Evolutionary conservation across 345 rosid species (phyloP).

Genomic region (Salix purpurea): DNA sequence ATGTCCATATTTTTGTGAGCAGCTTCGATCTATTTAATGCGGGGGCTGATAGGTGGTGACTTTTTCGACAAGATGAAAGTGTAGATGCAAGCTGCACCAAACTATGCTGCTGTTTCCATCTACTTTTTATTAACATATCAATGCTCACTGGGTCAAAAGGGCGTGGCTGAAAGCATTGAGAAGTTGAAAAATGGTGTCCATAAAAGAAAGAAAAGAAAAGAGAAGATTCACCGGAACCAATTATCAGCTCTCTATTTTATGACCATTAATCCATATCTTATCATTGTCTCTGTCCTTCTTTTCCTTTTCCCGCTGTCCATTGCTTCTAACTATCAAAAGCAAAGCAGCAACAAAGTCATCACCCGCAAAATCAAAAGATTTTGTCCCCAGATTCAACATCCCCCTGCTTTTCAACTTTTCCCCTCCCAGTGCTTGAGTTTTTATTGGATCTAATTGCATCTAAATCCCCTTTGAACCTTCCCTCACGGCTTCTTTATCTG

Average conservation of each 20-base stretch:
- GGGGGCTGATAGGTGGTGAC: neutral
- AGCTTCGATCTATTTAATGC: neutral
- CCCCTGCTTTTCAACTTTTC: conserved; percentile 7
- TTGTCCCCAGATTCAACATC: conserved; percentile 38
- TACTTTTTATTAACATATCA: neutral
- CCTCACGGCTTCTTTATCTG: conserved; percentile 17
- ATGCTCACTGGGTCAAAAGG: conserved; percentile 25
- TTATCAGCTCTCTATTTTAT: conserved; percentile 1
- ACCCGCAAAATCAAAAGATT: conserved; percentile 37
- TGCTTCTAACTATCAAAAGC: conserved; percentile 24
- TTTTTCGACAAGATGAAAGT: neutral
- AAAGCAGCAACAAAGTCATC: conserved; percentile 35
- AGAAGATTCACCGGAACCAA: conserved; percentile 20
- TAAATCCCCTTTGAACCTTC: conserved; percentile 27
- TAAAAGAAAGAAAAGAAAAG: conserved; percentile 11
- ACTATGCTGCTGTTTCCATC: neutral
- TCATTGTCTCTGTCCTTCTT: neutral
- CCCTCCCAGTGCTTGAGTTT: conserved; percentile 17
- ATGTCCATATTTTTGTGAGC: neutral
- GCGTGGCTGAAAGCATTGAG: conserved; percentile 7
- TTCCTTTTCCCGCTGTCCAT: conserved; percentile 16
- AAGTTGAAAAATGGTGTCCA: conserved; percentile 18
- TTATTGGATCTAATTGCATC: conserved; percentile 32
- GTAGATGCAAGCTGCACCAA: neutral
- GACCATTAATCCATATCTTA: conserved; percentile 4